phyloP scores from a whole-genome alignment of 2,329 filamentous ascomycete species.

The Nemania bipapillata region DNA sequence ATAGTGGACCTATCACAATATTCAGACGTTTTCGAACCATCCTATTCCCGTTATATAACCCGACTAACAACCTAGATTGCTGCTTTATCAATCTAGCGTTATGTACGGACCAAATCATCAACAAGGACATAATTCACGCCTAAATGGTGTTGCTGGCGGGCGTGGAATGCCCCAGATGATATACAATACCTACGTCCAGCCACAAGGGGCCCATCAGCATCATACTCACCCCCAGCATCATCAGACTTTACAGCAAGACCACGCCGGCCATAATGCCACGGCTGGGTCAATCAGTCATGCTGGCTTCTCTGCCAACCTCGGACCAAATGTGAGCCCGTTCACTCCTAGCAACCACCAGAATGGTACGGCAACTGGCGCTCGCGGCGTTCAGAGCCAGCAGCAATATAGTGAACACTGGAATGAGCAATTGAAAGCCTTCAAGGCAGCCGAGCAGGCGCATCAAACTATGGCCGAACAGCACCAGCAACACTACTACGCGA shows the following conservation, averaged over 20 bases:
- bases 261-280: constrained; percentile 65
- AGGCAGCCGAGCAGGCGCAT: constrained; percentile 78
- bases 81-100: constrained; percentile 52
- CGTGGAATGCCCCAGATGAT: constrained; percentile 69
- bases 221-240: constrained; percentile 74
- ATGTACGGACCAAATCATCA: constrained; percentile 81
- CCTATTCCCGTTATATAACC: constrained; percentile 4
- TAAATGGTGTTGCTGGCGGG: constrained; percentile 75
- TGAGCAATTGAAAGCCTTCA: constrained; percentile 82
- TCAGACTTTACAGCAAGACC: constrained; percentile 68
- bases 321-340: constrained; percentile 73
- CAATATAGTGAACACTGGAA: constrained; percentile 78
- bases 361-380: constrained; percentile 62
- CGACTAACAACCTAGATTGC: constrained; percentile 9
- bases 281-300: constrained; percentile 69
- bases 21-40: constrained; percentile 48
- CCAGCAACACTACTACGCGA: constrained; percentile 76
- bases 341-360: constrained; percentile 66
- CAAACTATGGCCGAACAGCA: constrained; percentile 75
- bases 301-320: constrained; percentile 69
- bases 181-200: constrained; percentile 66
- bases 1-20: constrained; percentile 47
- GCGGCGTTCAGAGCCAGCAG: constrained; percentile 63
- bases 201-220: constrained; percentile 62
- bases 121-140: constrained; percentile 78